Conservation (phyloP, 352 stramenopile species). For the Globisporangium spinosum region DNA sequence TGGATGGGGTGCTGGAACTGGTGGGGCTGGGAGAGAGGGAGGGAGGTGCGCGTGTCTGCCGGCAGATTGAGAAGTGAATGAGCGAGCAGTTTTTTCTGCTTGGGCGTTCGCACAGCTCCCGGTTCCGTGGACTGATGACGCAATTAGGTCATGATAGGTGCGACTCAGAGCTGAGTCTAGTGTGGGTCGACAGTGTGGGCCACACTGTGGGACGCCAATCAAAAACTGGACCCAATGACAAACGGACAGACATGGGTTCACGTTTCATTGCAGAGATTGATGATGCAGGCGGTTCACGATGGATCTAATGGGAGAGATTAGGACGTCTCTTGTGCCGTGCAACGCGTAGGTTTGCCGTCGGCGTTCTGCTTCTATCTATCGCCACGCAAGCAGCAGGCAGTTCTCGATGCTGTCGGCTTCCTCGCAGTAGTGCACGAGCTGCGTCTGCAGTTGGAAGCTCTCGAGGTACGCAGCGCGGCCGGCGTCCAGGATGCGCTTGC, state of each 20-base stretch:
- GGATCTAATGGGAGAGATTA: not conserved
- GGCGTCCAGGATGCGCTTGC: constrained; percentile 75
- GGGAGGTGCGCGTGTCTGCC: constrained; percentile 1
- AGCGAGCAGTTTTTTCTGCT: constrained; percentile 6
- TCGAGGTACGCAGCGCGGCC: constrained; percentile 58
- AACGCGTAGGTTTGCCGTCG: not conserved
- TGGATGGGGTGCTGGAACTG: not conserved
- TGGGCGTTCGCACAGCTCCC: not conserved
- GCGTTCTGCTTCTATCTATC: constrained; percentile 7
- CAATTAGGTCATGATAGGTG: not conserved
- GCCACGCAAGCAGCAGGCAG: constrained; percentile 72
- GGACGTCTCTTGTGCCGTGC: not conserved
- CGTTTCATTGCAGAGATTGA: not conserved
- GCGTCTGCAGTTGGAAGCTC: constrained; percentile 46
- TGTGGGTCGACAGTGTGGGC: not conserved
- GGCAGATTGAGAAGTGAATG: constrained; percentile 1
- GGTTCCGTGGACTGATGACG: not conserved
- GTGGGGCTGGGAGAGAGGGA: not conserved
- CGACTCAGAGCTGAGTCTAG: constrained; percentile 8
- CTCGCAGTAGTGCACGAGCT: constrained; percentile 79
- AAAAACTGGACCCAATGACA: not conserved
- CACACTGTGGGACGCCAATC: not conserved
- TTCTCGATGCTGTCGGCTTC: constrained; percentile 76
- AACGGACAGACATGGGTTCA: constrained; percentile 1
- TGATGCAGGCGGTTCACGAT: not conserved